These are phyloP conservation scores for Populus tremula DNA, from an alignment of 345 rosid species.

Conservation along the genomic window DNA sequence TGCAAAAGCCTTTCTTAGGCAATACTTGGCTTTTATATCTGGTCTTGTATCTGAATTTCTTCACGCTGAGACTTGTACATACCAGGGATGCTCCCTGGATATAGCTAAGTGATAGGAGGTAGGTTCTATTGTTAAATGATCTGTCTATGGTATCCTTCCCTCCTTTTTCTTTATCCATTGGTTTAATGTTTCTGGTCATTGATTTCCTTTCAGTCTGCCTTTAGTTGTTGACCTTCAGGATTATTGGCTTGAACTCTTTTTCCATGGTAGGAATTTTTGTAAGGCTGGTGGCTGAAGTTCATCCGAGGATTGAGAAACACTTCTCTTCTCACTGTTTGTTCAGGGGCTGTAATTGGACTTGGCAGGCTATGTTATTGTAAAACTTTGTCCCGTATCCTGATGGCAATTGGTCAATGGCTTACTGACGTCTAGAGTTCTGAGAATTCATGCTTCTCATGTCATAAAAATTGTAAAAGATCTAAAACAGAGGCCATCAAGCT, in stretches of 20 bases:
- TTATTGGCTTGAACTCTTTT: neutral
- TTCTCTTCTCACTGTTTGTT: neutral
- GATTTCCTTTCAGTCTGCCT: no score
- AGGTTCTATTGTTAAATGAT: neutral
- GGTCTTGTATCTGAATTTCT: neutral
- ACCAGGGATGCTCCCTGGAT: neutral
- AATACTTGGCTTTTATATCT: neutral
- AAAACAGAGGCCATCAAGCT: neutral
- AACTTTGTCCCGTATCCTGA: neutral
- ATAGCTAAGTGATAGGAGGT: neutral
- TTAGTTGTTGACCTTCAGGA: neutral
- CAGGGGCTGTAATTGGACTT: neutral
- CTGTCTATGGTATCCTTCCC: no score
- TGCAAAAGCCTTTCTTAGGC: neutral
- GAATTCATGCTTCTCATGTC: neutral
- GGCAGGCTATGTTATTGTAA: neutral
- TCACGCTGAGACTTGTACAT: neutral
- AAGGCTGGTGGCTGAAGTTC: neutral
- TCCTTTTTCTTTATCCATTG: neutral
- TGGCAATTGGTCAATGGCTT: no score
- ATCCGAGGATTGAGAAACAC: neutral
- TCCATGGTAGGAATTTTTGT: neutral
- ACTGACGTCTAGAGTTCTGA: neutral
- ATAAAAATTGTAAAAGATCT: no score
- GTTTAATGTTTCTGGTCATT: neutral